Conservation (phyloP, 2,329 filamentous ascomycete species). For the Alternaria viburni region DNA sequence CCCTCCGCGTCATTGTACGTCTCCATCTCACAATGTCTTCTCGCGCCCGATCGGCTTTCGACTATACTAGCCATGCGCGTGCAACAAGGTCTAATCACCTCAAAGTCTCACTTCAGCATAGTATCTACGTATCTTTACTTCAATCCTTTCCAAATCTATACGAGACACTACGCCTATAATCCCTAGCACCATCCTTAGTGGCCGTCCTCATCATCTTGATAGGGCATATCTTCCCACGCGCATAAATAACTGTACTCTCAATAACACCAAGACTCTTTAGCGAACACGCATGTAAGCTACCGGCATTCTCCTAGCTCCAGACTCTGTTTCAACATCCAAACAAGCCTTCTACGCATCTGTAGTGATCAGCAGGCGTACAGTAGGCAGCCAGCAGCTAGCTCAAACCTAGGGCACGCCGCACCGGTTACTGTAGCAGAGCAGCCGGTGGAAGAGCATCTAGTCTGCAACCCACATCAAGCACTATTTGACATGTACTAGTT, state of each 20-base stretch:
- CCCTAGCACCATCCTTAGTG: not conserved
- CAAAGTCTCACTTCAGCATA: not conserved
- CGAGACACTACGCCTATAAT: no score
- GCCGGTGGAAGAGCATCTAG: not conserved
- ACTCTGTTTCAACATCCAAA: not conserved
- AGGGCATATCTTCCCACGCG: not conserved
- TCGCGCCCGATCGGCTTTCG: no score
- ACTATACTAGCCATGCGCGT: no score
- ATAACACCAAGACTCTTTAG: not conserved
- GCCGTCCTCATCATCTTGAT: not conserved
- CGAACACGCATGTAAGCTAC: not conserved
- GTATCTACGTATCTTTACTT: not conserved
- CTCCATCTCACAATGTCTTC: not conserved
- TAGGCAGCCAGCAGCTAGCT: not conserved
- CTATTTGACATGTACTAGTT: not conserved
- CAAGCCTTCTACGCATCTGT: not conserved
- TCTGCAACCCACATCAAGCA: not conserved
- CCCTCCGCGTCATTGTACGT: not conserved
- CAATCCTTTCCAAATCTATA: not conserved
- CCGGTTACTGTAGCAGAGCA: not conserved
- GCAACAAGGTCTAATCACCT: no score
- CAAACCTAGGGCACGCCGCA: not conserved
- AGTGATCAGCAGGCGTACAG: not conserved
- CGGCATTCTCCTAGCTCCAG: not conserved
- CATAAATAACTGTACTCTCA: not conserved